Percentiles rank a stretch among this genome's conserved stretches.
Evolutionary conservation across 1,284 basidiomycete species (phyloP).

Genomic region (Papiliotrema flavescens): DNA sequence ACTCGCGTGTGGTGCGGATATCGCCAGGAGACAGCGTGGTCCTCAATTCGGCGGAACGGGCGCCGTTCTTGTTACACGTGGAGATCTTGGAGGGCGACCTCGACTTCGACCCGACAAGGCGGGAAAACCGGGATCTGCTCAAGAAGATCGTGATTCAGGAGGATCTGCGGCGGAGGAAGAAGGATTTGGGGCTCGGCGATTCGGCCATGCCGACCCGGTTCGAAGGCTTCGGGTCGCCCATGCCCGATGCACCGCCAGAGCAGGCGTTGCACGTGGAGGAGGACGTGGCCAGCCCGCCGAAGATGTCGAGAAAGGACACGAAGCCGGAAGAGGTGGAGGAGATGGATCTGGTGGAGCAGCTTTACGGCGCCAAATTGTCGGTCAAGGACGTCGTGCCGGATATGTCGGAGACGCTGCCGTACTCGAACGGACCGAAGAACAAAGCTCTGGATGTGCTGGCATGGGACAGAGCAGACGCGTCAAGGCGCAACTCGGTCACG

Average conservation of each 20-base stretch:
- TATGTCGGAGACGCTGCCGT: slow-evolving; percentile 71
- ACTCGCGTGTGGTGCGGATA: slow-evolving; percentile 95
- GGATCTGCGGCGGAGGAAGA: slow-evolving; percentile 47
- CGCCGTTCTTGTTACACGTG: slow-evolving; percentile 88
- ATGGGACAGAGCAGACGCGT: slow-evolving; percentile 55
- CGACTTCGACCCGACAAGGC: slow-evolving; percentile 83
- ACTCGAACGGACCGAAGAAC: slow-evolving; percentile 79
- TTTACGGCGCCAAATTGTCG: slow-evolving; percentile 74
- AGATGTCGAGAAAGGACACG: slow-evolving; percentile 6
- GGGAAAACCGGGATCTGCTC: slow-evolving; percentile 79
- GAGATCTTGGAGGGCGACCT: slow-evolving; percentile 90
- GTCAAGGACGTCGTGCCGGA: slow-evolving; percentile 67
- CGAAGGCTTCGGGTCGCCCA: slow-evolving; percentile 26
- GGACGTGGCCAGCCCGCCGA: background rate
- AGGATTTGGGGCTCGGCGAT: slow-evolving; percentile 15
- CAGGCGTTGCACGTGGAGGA: background rate
- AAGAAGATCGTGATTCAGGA: slow-evolving; percentile 79
- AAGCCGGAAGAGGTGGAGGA: slow-evolving; percentile 65
- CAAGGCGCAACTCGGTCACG: slow-evolving; percentile 19
- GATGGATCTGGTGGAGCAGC: slow-evolving; percentile 88
- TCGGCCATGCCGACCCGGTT: background rate
- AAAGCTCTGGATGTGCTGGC: slow-evolving; percentile 77
- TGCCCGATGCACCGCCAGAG: slow-evolving; percentile 17
- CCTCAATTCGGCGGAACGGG: slow-evolving; percentile 94
- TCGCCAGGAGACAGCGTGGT: slow-evolving; percentile 97